These are phyloP conservation scores for Candida smagusa DNA, from an alignment of 1,139 yeast genomes.

Conservation along the genomic window DNA sequence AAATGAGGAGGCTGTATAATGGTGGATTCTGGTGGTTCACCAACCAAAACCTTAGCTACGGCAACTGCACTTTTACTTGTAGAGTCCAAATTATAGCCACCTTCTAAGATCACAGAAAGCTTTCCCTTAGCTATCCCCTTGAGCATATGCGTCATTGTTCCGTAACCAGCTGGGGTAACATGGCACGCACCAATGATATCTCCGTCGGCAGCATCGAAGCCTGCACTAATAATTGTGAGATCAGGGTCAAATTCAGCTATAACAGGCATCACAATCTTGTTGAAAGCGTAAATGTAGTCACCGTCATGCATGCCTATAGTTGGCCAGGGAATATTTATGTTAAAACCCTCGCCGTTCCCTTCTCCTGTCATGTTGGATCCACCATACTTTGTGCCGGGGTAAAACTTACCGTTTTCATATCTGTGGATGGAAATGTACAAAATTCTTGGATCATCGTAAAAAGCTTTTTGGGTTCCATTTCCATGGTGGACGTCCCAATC, in stretches of 20 bases:
- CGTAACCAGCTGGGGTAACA: conserved; percentile 93
- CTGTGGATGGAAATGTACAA: conserved; percentile 88
- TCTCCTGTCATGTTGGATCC: conserved; percentile 79
- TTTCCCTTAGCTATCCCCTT: conserved; percentile 87
- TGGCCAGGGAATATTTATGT: conserved; percentile 93
- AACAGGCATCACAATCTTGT: conserved; percentile 83
- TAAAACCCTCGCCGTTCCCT: conserved; percentile 81
- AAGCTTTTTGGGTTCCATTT: conserved; percentile 94
- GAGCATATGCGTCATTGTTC: conserved; percentile 91
- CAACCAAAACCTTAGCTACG: conserved; percentile 86
- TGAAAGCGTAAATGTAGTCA: conserved; percentile 91
- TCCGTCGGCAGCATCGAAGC: conserved; percentile 98
- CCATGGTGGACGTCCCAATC: conserved; percentile 99
- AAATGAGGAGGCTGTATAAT: conserved; percentile 60
- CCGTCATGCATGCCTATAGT: conserved; percentile 93
- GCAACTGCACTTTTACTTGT: conserved; percentile 89
- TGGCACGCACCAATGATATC: conserved; percentile 98
- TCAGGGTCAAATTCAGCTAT: conserved; percentile 91
- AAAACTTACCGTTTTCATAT: conserved; percentile 86
- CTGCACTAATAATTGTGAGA: conserved; percentile 86
- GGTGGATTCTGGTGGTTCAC: conserved; percentile 90
- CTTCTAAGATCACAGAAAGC: conserved; percentile 86
- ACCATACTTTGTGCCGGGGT: conserved; percentile 88
- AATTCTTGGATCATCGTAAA: conserved; percentile 84
- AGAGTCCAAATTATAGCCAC: conserved; percentile 92